Evolutionary conservation across 2,329 filamentous ascomycete genomes (phyloP).

Genomic region (Stagonosporopsis tanaceti): DNA sequence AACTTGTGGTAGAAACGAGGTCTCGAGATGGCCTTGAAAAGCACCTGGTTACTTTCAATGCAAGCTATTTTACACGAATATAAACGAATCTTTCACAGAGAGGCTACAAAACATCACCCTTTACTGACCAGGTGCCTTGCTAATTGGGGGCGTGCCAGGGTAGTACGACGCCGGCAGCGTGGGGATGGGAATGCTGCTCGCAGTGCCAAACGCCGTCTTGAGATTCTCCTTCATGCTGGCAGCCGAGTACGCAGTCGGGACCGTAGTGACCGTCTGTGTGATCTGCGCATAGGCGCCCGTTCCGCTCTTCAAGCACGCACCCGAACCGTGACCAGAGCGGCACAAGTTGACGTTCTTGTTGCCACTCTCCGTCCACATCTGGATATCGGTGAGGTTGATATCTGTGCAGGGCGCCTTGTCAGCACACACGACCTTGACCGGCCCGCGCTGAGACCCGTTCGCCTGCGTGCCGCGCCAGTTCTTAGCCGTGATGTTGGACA

Average conservation of each 20-base stretch:
- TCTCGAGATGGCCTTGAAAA: too few species aligned
- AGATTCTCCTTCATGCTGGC: constrained; percentile 47
- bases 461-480: constrained; percentile 65
- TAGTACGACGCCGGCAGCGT: constrained; percentile 53
- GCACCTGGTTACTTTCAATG: background rate
- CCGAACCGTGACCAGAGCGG: constrained; percentile 58
- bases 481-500: constrained; percentile 61
- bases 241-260: constrained; percentile 50
- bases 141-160: constrained; percentile 48
- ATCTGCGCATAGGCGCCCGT: constrained; percentile 40
- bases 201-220: constrained; percentile 40
- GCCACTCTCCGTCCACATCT: constrained; percentile 62
- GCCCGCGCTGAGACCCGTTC: constrained; percentile 60
- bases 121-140: constrained; percentile 33
- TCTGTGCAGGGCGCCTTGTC: constrained; percentile 61
- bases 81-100: background rate
- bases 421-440: constrained; percentile 63
- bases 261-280: constrained; percentile 46
- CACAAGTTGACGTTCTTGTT: constrained; percentile 55
- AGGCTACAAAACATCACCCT: background rate
- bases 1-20: background rate
- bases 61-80: background rate
- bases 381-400: constrained; percentile 60
- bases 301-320: constrained; percentile 56
- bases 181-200: constrained; percentile 52